Base-by-base conservation (phyloP, 169 alveolate genomes). In the Babesia gibsoni region DNA sequence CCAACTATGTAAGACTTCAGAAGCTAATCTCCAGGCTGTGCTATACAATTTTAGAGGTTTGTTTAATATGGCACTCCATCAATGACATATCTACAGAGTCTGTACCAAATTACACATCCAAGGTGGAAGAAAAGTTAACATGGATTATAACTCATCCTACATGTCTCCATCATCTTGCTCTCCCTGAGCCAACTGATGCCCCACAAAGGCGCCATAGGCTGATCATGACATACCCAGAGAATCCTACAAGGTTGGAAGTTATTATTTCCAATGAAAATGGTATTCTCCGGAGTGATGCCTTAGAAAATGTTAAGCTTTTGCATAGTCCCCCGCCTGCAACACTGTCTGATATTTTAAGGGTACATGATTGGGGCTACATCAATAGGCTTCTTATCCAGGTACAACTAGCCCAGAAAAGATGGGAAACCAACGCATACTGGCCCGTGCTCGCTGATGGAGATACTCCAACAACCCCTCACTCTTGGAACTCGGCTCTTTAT, bases 341-440 rank as follows among this genome's bases (percentile, higher is more conserved):
- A 4, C 72, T 94, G 22, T 91, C 95, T 32, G 99, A 97, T 82
- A 88, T 97, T 23, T 85, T 96, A 67, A 81, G 98, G 77, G 98
- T 96, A 4, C 99, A 97, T 74, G 98, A 96, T 58, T 90, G 92
- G 68, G 92, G 93, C 37, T 97, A 97, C 70, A 77, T 96, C 37
- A 83, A 82, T 65, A 90, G 88, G 56, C 64, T 91, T 37, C 67
- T 87, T 49, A 79, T 70, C 52, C 87, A 84, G 68, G 85, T 73
- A 54, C 78, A 42, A 16, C 32, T 56, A 48, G 84, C 88, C 33
- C 67, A 91, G 43, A 80, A 78, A 35, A 68, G 69, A 48, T 61
- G 88, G 90, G 49, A 43, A 74, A 84, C 73, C 64, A 83, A 75
- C 74, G 74, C 69, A 58, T 89, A 58, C 63, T 67, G 75, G 67